These are phyloP conservation scores for Hydrangea macrophylla DNA, from an alignment of 148 eudicot genomes.

Conservation along the genomic window DNA sequence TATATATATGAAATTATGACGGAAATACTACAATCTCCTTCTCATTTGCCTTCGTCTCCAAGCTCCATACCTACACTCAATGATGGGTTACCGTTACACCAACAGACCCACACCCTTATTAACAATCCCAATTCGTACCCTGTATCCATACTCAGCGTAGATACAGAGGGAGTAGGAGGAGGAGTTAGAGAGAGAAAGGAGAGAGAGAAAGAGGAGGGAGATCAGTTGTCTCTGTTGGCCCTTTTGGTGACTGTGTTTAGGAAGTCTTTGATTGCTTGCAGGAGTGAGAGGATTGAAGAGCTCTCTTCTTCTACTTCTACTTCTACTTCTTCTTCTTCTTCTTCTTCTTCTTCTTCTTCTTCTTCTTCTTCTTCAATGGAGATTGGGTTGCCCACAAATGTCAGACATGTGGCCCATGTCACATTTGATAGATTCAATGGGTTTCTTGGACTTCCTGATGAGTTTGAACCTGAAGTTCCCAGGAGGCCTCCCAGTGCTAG, in stretches of 20 bases:
- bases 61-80: conserved; percentile 46
- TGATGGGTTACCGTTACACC: conserved; percentile 56
- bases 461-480: conserved; percentile 94
- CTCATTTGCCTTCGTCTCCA: conserved; percentile 45
- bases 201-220: conserved; percentile 15
- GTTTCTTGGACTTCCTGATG: conserved; percentile 89
- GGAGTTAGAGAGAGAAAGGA: conserved; percentile 25
- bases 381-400: conserved; percentile 84
- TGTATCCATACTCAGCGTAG: conserved; percentile 24
- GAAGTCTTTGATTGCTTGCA: conserved; percentile 56
- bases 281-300: conserved; percentile 26
- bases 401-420: conserved; percentile 94
- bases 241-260: conserved; percentile 52
- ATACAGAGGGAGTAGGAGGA: conserved; percentile 7
- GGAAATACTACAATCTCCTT: conserved; percentile 41
- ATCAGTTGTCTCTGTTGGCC: conserved; percentile 52
- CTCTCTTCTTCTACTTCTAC: too few species aligned
- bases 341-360: too few species aligned
- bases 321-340: too few species aligned
- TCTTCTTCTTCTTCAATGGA: conserved; percentile 60
- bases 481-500: conserved; percentile 94
- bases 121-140: conserved; percentile 21
- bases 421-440: conserved; percentile 96
- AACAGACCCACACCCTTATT: conserved; percentile 29
- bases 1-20: conserved; percentile 28